Evolutionary conservation across 257 asterid species (phyloP).

Genomic region (Haberlea rhodopensis): DNA sequence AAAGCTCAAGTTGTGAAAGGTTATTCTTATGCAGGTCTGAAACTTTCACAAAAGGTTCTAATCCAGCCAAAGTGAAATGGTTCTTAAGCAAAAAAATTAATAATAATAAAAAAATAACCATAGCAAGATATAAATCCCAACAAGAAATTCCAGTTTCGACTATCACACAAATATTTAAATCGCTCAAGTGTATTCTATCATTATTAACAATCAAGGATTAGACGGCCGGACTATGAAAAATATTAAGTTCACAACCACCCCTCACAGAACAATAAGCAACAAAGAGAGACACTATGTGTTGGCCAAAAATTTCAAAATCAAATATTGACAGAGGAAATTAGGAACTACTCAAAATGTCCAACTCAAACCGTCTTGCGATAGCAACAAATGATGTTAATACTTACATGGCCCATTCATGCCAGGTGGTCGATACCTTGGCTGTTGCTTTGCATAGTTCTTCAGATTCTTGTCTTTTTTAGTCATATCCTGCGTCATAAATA

Average conservation of each 20-base stretch:
- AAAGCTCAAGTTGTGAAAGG: too few relatives aligned
- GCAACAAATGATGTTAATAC: slow-evolving; percentile 17
- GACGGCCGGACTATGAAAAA: neutral
- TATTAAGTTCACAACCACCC: neutral
- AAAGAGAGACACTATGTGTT: neutral
- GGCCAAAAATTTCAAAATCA: neutral
- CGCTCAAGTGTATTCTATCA: neutral
- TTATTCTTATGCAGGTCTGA: neutral
- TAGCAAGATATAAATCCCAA: neutral
- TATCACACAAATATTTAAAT: neutral
- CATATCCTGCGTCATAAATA: slow-evolving; percentile 34
- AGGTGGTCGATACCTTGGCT: slow-evolving; percentile 73
- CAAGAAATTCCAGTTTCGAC: neutral
- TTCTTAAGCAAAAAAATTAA: neutral
- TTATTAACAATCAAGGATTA: neutral
- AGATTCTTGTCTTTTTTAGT: slow-evolving; percentile 43
- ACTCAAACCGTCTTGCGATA: neutral
- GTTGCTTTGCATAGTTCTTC: slow-evolving; percentile 51
- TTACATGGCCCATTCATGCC: slow-evolving; percentile 54
- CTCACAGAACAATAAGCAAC: neutral
- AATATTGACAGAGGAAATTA: neutral
- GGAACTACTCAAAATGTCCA: neutral
- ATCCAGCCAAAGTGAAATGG: neutral
- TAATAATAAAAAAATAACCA: too few relatives aligned
- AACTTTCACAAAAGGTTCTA: too few relatives aligned